Evolutionary conservation across 2,329 filamentous ascomycete species (phyloP).

Genomic region (Neoscytalidium dimidiatum): DNA sequence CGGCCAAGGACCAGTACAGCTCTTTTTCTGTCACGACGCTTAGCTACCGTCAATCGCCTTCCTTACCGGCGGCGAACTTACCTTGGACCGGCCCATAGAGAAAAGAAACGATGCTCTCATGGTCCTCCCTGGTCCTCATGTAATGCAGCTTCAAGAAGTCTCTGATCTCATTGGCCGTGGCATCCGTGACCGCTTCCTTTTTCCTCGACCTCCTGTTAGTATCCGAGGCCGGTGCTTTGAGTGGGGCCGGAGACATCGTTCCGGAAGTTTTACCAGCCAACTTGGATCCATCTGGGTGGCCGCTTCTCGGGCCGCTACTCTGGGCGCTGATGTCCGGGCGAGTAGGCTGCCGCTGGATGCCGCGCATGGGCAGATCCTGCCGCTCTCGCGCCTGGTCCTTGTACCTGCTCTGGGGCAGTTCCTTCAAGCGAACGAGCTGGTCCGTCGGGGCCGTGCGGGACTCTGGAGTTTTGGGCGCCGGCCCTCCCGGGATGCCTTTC

Average conservation of each 20-base stretch:
- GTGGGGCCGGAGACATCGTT: neutral
- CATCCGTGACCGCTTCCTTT: too few relatives aligned
- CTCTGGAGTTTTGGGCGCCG: neutral
- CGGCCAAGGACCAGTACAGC: neutral
- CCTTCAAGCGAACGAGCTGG: neutral
- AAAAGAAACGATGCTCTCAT: too few relatives aligned
- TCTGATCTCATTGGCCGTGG: too few relatives aligned
- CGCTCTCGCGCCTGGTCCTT: neutral
- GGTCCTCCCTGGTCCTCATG: too few relatives aligned
- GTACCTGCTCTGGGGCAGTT: neutral
- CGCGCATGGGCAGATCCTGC: neutral
- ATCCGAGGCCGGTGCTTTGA: too few relatives aligned
- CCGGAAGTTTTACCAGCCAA: neutral
- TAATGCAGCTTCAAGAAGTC: too few relatives aligned
- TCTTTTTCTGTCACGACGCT: neutral
- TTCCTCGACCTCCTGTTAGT: too few relatives aligned
- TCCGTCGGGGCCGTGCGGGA: neutral
- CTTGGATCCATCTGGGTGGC: neutral
- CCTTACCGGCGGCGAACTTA: too few relatives aligned
- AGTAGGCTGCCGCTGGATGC: neutral
- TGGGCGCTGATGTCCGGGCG: neutral
- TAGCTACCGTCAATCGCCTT: too few relatives aligned
- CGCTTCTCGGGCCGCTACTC: too few relatives aligned
- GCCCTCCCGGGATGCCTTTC: neutral
- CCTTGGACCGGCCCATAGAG: too few relatives aligned